Conservation (phyloP, 768 basidiomycete species). For the Serendipita vermifera region DNA sequence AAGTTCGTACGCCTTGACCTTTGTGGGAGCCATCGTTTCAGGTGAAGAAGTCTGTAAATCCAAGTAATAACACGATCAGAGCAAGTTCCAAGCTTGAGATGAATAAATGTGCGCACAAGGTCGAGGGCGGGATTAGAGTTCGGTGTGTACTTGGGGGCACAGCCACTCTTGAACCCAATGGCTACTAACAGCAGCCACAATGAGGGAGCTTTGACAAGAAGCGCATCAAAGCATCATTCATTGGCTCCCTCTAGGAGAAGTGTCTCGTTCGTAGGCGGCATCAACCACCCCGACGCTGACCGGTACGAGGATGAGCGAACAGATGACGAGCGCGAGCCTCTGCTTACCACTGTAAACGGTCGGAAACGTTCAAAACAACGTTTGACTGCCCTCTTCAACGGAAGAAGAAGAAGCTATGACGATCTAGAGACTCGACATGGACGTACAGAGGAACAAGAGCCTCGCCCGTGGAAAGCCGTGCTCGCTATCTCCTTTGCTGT, state of each 20-base stretch:
- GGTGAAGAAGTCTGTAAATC: no score
- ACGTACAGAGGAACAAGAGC: background rate
- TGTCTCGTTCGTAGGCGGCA: conserved; percentile 2
- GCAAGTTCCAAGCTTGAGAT: no score
- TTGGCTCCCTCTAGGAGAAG: background rate
- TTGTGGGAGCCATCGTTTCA: no score
- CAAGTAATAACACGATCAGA: no score
- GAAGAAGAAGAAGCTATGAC: background rate
- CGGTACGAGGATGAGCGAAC: no score
- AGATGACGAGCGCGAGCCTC: background rate
- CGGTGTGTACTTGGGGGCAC: no score
- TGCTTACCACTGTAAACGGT: background rate
- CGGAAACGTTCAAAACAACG: background rate
- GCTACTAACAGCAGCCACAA: no score
- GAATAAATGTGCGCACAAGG: no score
- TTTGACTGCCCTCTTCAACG: background rate
- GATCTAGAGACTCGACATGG: background rate
- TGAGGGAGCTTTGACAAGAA: no score
- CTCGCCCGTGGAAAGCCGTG: background rate
- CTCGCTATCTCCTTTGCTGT: background rate
- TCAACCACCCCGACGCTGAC: conserved; percentile 2
- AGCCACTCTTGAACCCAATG: no score
- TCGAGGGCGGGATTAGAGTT: no score
- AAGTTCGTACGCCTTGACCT: conserved; percentile 94
- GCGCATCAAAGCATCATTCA: background rate